Base-by-base conservation (phyloP, 768 basidiomycete genomes). In the Russula griseocarnosa region DNA sequence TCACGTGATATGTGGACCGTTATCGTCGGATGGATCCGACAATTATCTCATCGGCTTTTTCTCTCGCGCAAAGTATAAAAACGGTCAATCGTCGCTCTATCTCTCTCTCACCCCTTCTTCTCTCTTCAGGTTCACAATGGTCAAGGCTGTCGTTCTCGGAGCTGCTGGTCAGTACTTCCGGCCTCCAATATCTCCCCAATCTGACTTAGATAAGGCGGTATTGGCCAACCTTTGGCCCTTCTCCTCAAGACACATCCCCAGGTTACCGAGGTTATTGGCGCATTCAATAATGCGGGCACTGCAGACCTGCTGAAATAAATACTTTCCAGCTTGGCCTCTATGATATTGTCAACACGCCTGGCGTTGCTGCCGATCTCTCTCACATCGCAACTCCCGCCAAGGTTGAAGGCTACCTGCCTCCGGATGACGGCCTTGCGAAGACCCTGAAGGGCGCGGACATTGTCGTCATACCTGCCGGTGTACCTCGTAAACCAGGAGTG, bases 301-400 rank as follows among this genome's bases (percentile, higher is more conserved):
- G 11, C 18, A 16, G n/a, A n/a, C 42, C 32, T 14, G 24, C 49
- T 57, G 16, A 62, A n/a, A 28, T 32, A 14, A 18, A 7, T 3
- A 8, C 18, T 20, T 32, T 58, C 22, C 70, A 94, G 88, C 88
- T 98, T 56, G 79, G 85, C 58, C 85, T 98, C 64, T 98, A 82
- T 74, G 96, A 98, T 92, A 95, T 98, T 77, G 93, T 95, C 71
- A 91, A 93, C 76, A 90, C 94, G n/a, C 93, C 93, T 18, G 96
- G 96, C 73, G 96, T 99, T 67, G 94, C 94, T 40, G 92, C 87
- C 63, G 96, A 99, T 79, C 81, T 98, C 63, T 88, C 90, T 61
- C 96, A 98, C 75, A 95, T 98, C 76, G 82, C 90, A 58, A 95
- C 94, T 42, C 86, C 88, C 13, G 86, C 93, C 49, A 88, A 89